Evolutionary conservation across 495 filamentous ascomycete genomes (phyloP), one percentile per base, ranked within the genome.

Genomic region (Apodospora peruviana): DNA sequence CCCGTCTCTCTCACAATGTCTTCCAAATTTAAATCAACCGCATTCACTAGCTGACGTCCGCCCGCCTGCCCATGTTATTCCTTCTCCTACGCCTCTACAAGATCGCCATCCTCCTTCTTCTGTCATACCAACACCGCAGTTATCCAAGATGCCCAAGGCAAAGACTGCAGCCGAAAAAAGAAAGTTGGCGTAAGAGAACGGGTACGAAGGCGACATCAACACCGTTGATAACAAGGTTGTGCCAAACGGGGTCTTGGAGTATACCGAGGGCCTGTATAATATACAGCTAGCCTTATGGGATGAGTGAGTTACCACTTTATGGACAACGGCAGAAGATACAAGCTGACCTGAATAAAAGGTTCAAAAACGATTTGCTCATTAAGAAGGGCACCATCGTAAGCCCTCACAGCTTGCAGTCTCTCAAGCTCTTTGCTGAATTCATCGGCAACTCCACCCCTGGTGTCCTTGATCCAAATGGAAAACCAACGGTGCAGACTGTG

Each of bases 391-490:
- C 32, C 39, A 20, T 25, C 39, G 9, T 11, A 50, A 45, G 50
- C 38, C 3, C 35, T 17, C 42, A 44, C 27, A 37, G 40, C 23
- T 45, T 57, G 36, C 39, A 52, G 27, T 50, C 37, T 51, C 44
- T 55, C 25, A 51, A 55, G 43, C 36, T 46, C 34, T 55, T 58
- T 20, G 52, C 51, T 39, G 36, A 58, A 44, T 48, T 43, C 32
- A 57, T 50, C 9, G 23, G 7, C 23, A 50, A 48, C 5, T 53
- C 29, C 34, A 50, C 22, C 21, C 38, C 35, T 47, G 43, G 43
- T 12, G n/a, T 52, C 20, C 44, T 57, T 27, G 45, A 50, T 24
- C 42, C 27, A 40, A 50, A 45, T 19, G 45, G 51, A 24, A 53
- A 42, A 29, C 40, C 45, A 27, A 54, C 55, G 23, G 32, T 48